Percentiles rank a stretch among this genome's conserved stretches.
Conservation (phyloP, 805 yeast species). For the Blastobotrys chiropterorum region DNA sequence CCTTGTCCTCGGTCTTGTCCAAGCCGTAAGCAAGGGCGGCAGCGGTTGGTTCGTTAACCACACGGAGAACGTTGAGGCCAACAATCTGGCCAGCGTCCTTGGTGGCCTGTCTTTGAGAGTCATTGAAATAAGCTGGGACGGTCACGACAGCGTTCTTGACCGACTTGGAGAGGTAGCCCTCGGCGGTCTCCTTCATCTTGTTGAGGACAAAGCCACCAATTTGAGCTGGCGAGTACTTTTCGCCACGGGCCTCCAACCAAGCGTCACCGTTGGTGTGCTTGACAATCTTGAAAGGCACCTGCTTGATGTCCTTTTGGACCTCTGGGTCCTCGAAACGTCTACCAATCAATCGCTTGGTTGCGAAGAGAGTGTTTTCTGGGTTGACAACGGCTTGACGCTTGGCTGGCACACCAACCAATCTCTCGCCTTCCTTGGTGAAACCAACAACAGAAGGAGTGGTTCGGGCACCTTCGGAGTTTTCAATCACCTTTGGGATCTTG, state of each 20-base stretch:
- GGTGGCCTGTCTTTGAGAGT: conserved; percentile 89
- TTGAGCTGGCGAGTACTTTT: conserved; percentile 88
- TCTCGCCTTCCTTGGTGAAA: conserved; percentile 84
- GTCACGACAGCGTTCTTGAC: conserved; percentile 88
- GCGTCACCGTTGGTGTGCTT: conserved; percentile 93
- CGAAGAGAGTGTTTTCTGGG: conserved; percentile 89
- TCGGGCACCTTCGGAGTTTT: conserved; percentile 70
- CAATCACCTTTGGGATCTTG: conserved; percentile 67
- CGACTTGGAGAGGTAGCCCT: conserved; percentile 79
- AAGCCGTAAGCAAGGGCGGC: conserved; percentile 97
- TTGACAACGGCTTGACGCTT: conserved; percentile 94
- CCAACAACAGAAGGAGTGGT: conserved; percentile 95
- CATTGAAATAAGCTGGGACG: conserved; percentile 86
- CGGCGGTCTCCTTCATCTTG: conserved; percentile 99
- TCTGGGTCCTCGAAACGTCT: conserved; percentile 84
- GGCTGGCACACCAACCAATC: conserved; percentile 90
- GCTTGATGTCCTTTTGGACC: conserved; percentile 82
- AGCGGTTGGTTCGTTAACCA: conserved; percentile 91
- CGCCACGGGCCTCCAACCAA: conserved; percentile 88
- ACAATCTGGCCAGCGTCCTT: conserved; percentile 98
- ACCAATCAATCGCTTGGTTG: conserved; percentile 93
- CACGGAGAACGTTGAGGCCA: conserved; percentile 84
- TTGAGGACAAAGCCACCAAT: conserved; percentile 89
- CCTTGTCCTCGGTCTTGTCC: conserved; percentile 65
- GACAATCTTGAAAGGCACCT: conserved; percentile 86